phyloP scores from a whole-genome alignment of 139 green algal species.

The Volvox reticuliferus region DNA sequence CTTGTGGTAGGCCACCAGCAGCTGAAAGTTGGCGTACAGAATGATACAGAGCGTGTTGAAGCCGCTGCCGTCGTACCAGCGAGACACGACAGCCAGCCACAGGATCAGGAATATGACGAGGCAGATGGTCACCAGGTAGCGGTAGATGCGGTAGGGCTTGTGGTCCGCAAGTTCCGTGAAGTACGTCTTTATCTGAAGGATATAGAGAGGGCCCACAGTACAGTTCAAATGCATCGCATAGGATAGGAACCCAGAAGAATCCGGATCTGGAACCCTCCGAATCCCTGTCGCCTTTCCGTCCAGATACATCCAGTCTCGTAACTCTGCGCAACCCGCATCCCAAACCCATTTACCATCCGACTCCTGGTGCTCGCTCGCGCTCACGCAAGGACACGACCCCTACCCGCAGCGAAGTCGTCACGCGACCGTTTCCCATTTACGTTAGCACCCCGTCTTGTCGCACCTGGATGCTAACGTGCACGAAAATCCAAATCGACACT shows the following conservation, averaged over 20 bases:
- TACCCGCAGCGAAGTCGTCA: conserved; percentile 13
- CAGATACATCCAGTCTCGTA: too few species aligned
- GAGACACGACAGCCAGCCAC: conserved; percentile 40
- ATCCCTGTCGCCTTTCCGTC: too few species aligned
- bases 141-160: conserved; percentile 65
- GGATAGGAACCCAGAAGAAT: too few species aligned
- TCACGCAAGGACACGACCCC: conserved; percentile 45
- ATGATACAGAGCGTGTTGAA: conserved; percentile 54
- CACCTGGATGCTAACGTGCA: conserved; percentile 43
- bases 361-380: not conserved
- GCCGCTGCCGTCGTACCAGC: conserved; percentile 50
- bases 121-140: conserved; percentile 33
- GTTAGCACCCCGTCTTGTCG: not conserved
- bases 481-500: conserved; percentile 38
- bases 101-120: conserved; percentile 43
- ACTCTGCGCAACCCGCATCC: not conserved
- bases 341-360: not conserved
- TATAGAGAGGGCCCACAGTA: too few species aligned
- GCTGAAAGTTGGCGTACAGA: conserved; percentile 63
- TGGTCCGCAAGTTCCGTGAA: conserved; percentile 56
- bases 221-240: too few species aligned
- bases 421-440: too few species aligned
- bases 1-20: conserved; percentile 59
- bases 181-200: conserved; percentile 32
- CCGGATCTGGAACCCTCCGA: too few species aligned